phyloP scores from a whole-genome alignment of 176 grass and related monocot species.

The Hsuehochloa calcarea region DNA sequence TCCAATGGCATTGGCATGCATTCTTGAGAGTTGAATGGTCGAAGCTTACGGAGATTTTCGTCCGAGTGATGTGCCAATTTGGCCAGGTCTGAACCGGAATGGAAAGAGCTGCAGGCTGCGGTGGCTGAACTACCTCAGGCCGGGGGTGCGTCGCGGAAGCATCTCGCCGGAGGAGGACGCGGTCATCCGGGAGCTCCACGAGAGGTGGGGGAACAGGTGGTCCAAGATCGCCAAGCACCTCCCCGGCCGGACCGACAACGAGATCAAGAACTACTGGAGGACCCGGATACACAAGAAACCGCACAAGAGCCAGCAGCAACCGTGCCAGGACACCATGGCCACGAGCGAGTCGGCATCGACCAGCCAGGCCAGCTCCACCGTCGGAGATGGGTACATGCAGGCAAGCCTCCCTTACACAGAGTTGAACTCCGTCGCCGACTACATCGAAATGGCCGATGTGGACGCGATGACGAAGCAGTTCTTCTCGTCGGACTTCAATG shows the following conservation, averaged over 20 bases:
- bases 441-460: not conserved
- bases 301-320: not conserved
- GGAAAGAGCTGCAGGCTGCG: conserved; percentile 75
- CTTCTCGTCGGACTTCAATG: conserved; percentile 32
- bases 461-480: conserved; percentile 9
- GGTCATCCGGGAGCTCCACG: conserved; percentile 57
- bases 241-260: conserved; percentile 79
- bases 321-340: not conserved
- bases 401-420: conserved; percentile 5
- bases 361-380: conserved; percentile 16
- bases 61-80: not conserved
- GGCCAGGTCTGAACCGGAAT: conserved; percentile 49
- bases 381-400: conserved; percentile 19
- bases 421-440: not conserved
- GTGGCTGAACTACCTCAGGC: conserved; percentile 69
- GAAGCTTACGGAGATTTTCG: not conserved
- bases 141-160: conserved; percentile 52
- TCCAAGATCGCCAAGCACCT: conserved; percentile 75
- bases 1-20: not conserved
- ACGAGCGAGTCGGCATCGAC: conserved; percentile 23
- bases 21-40: not conserved
- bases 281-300: conserved; percentile 66
- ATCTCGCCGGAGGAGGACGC: conserved; percentile 52
- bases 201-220: conserved; percentile 57
- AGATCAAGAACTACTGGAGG: conserved; percentile 94